Base-by-base conservation (phyloP, 768 basidiomycete genomes). In the Gautieria morchelliformis region DNA sequence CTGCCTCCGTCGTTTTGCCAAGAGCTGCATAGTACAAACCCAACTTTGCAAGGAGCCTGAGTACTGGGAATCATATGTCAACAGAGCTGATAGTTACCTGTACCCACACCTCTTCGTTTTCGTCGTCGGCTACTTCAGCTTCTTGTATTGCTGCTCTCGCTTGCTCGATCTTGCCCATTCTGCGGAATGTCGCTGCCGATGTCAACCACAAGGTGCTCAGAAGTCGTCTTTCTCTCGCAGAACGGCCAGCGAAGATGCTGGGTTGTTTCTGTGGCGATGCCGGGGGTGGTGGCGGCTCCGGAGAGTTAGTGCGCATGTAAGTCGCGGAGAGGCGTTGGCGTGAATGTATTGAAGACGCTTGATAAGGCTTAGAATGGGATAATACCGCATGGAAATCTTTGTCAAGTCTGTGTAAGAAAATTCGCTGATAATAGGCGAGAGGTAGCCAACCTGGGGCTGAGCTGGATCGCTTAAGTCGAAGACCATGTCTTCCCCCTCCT, bases 131-230 rank as follows among this genome's bases (percentile, higher is more conserved):
- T 4, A 87, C 83, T 67, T 99, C 95, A 0, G 95, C 96, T 70
- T 99, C 95, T 66, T 93, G 91, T 46, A 98, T 93, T 2, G 95
- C 86, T 11, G 84, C 94, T 52, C 83, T 82, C 0, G 89, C 85
- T 64, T 97, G 91, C 58, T 96, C 94, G 54, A 90, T 79, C 72
- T 93, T 93, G 11, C 90, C 90, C 55, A 88, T 72, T 59, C 96
- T 74, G 47, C 96, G 77, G 73, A 97, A 98, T 0, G 91, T 96
- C 15, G 96, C 93, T 0, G 95, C 91, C 7, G 87, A 89, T 79
- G 92, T 90, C 5, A 96, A 71, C 96, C 96, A 99, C 7, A 97
- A 71, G 63, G 92, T 84, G 58, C 86, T 89, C 58, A 96, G 72
- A 30, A 96, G 70, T 24, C 83, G 74, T 55, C 83, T 81, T 61